phyloP scores from a whole-genome alignment of 164 flowering plant species.

The Macadamia integrifolia region DNA sequence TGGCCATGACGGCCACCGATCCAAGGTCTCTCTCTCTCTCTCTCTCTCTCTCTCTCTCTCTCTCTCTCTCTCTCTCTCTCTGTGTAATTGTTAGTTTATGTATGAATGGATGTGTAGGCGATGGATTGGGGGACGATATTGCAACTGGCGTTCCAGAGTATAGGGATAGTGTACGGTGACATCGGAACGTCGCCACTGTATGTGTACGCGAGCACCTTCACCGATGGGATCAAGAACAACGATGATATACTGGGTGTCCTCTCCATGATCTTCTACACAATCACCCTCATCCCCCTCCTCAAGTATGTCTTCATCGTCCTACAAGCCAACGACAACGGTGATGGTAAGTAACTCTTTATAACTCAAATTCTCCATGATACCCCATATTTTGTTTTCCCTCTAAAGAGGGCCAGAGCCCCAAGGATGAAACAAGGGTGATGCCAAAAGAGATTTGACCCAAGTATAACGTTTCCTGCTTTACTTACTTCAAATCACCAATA shows the following conservation, averaged over 20 bases:
- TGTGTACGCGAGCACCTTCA: constrained; percentile 63
- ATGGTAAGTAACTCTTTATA: constrained; percentile 30
- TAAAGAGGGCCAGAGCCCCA: no score
- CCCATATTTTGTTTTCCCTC: no score
- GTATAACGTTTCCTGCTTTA: background rate
- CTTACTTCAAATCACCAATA: no score
- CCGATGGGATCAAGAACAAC: constrained; percentile 38
- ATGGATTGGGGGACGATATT: constrained; percentile 19
- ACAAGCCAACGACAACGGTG: constrained; percentile 69
- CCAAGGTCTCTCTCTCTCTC: no score
- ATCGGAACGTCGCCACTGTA: constrained; percentile 43
- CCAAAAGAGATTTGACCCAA: no score
- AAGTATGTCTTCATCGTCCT: constrained; percentile 39
- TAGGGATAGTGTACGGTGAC: constrained; percentile 51
- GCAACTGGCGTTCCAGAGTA: constrained; percentile 65
- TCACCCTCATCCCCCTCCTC: constrained; percentile 58
- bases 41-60: no score
- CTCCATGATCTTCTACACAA: constrained; percentile 60
- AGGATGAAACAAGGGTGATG: no score
- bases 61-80: no score
- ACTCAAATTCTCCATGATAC: no score
- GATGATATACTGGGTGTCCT: constrained; percentile 71
- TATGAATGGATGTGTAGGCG: no score
- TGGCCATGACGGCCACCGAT: no score
- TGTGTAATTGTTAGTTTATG: no score